Base-by-base conservation (phyloP, 2,329 filamentous ascomycete species). In the Zymoseptoria brevis region DNA sequence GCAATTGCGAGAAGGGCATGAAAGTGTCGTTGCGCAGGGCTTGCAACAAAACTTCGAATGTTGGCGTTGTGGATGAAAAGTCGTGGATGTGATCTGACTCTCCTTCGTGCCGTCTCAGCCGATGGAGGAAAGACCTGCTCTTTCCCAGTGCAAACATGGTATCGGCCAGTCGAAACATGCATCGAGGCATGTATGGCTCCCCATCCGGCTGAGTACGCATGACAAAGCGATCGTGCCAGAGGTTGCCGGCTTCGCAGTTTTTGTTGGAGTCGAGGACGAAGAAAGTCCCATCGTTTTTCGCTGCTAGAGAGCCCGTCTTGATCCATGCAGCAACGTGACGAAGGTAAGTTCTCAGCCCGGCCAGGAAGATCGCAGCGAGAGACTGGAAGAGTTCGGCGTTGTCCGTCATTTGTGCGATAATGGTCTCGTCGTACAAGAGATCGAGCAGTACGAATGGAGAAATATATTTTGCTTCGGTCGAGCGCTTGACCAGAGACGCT, bases 71-170 rank as follows among this genome's bases (percentile, higher is more conserved):
- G 7, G 19, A 30, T 9, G 22, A 51, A 1, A 13, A 16, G 30
- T 21, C 22, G 5, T 9, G 26, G 8, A 51, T 16, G 8, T 9
- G 19, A 2, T 21, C 19, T 21, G 21, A 22, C 19, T 22, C 24
- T 6, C 55, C 45, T 50, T 60, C 55, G 62, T 67, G 71, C 60
- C 81, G 78, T 57, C 85, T 83, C 9, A 96, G 78, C 53, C 87
- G 83, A 61, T 86, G 87, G n/a, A 96, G 76, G 51, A 96, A 87
- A 1, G 94, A 84, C 57, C 94, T 86, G 67, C 88, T 95, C 74
- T 96, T 96, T 0, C 93, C 93, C 1, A 90, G 87, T 1, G 87
- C 90, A 67, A 96, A 93, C 45, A 96, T 90, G 62, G 86, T 88
- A 22, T 78, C 76, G 0, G 84, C 84, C 1, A 86, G 83, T 2